Conservation (phyloP, 1,139 yeast genomes). For the Yamadazyma spencermartinsiae region DNA sequence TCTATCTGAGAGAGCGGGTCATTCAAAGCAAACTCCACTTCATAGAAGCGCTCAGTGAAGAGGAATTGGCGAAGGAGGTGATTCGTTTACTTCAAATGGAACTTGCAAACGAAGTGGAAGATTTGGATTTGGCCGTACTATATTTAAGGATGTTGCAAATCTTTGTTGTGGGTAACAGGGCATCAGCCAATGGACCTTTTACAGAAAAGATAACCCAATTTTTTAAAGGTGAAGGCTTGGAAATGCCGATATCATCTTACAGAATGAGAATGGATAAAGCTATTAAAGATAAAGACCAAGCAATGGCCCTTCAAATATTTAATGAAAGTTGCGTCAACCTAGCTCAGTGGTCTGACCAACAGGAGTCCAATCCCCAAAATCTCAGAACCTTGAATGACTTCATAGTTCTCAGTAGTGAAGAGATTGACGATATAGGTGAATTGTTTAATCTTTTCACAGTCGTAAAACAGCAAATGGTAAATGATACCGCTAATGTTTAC, state of each 20-base stretch:
- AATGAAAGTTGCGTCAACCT: slow-evolving; percentile 29
- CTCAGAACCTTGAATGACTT: slow-evolving; percentile 34
- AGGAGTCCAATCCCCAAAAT: slow-evolving; percentile 30
- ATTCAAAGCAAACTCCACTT: slow-evolving; percentile 11
- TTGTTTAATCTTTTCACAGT: slow-evolving; percentile 36
- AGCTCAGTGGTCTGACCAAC: slow-evolving; percentile 28
- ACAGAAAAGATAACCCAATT: slow-evolving; percentile 16
- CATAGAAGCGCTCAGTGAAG: slow-evolving; percentile 1
- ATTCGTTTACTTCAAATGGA: not conserved
- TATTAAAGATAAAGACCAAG: slow-evolving; percentile 9
- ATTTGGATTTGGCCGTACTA: slow-evolving; percentile 14
- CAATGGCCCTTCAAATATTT: slow-evolving; percentile 31
- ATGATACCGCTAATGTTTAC: slow-evolving; percentile 28
- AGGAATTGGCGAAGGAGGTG: not conserved
- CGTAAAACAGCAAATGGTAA: slow-evolving; percentile 40
- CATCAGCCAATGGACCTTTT: slow-evolving; percentile 24
- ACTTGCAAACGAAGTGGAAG: slow-evolving; percentile 4
- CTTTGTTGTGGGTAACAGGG: slow-evolving; percentile 15
- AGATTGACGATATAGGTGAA: slow-evolving; percentile 21
- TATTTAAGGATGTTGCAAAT: slow-evolving; percentile 22
- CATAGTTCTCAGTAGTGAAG: slow-evolving; percentile 23
- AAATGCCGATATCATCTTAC: slow-evolving; percentile 26
- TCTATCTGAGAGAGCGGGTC: slow-evolving; percentile 12
- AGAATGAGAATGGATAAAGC: slow-evolving; percentile 34
- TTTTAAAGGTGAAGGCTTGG: slow-evolving; percentile 18